phyloP scores from a whole-genome alignment of 2,329 filamentous ascomycete species.

The Pseudogymnoascus sp. region DNA sequence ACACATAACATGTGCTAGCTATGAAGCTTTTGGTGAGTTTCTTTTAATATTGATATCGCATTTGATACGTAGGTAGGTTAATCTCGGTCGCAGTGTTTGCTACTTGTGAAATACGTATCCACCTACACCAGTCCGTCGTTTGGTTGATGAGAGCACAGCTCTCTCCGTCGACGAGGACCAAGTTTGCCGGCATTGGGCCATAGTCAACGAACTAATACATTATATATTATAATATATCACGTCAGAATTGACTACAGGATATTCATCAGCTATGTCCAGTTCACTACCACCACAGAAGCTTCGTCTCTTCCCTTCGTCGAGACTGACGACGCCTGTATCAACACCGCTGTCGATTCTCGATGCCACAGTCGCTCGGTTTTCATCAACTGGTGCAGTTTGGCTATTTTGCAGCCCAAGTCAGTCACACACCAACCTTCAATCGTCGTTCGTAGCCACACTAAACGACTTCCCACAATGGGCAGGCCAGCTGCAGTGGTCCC shows the following conservation, averaged over 20 bases:
- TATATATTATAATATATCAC: neutral
- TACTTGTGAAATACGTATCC: neutral
- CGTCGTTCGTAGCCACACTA: conserved; percentile 31
- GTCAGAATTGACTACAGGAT: neutral
- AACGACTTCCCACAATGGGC: conserved; percentile 14
- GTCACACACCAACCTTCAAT: conserved; percentile 16
- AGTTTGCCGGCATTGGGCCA: neutral
- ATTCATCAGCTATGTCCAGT: neutral
- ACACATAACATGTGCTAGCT: neutral
- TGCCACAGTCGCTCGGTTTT: conserved; percentile 36
- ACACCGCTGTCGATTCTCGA: conserved; percentile 36
- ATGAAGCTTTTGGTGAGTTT: neutral
- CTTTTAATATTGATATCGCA: neutral
- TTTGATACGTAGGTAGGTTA: neutral
- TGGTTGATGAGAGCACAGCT: neutral
- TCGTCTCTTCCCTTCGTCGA: neutral
- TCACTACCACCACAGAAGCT: neutral
- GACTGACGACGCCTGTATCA: neutral
- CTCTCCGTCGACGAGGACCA: neutral
- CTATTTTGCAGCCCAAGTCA: conserved; percentile 26
- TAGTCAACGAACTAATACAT: neutral
- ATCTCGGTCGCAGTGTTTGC: neutral
- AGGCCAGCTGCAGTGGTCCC: conserved; percentile 12
- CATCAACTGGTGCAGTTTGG: conserved; percentile 37
- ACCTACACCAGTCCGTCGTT: neutral